Evolutionary conservation across 768 basidiomycete genomes (phyloP).

Genomic region (Psilocybe subaeruginosa): DNA sequence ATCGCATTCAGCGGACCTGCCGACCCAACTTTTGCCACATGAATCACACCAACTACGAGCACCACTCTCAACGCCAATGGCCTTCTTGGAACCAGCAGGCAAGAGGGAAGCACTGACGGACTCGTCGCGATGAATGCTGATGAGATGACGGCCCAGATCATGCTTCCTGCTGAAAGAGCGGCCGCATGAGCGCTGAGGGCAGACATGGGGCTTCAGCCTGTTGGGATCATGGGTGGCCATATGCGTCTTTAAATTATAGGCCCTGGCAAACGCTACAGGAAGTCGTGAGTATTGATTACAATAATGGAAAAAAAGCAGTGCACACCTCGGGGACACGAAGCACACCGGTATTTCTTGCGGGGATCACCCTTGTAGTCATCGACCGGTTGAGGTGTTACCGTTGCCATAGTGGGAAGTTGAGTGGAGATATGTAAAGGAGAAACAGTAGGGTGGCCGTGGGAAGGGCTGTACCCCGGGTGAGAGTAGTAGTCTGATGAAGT

Average conservation of each 20-base stretch:
- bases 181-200: slow-evolving; percentile 83
- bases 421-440: slow-evolving; percentile 60
- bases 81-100: slow-evolving; percentile 39
- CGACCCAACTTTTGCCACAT: slow-evolving; percentile 73
- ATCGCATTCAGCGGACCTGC: slow-evolving; percentile 54
- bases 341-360: slow-evolving; percentile 80
- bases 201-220: slow-evolving; percentile 86
- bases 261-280: slow-evolving; percentile 80
- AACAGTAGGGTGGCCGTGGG: slow-evolving; percentile 48
- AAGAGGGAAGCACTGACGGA: slow-evolving; percentile 45
- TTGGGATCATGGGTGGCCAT: slow-evolving; percentile 94
- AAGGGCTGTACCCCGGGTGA: slow-evolving; percentile 50
- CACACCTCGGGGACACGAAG: slow-evolving; percentile 72
- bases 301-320: slow-evolving; percentile 3
- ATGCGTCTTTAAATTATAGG: slow-evolving; percentile 95
- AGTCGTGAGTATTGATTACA: slow-evolving; percentile 8
- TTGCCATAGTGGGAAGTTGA: slow-evolving; percentile 47
- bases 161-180: slow-evolving; percentile 95
- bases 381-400: slow-evolving; percentile 45
- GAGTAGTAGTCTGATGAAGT: slow-evolving; percentile 51
- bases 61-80: slow-evolving; percentile 73
- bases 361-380: slow-evolving; percentile 63
- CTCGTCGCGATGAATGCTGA: slow-evolving; percentile 83
- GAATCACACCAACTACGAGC: slow-evolving; percentile 70
- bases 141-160: slow-evolving; percentile 87